Conservation (phyloP, 768 basidiomycete genomes). For the Naganishia vishniacii region DNA sequence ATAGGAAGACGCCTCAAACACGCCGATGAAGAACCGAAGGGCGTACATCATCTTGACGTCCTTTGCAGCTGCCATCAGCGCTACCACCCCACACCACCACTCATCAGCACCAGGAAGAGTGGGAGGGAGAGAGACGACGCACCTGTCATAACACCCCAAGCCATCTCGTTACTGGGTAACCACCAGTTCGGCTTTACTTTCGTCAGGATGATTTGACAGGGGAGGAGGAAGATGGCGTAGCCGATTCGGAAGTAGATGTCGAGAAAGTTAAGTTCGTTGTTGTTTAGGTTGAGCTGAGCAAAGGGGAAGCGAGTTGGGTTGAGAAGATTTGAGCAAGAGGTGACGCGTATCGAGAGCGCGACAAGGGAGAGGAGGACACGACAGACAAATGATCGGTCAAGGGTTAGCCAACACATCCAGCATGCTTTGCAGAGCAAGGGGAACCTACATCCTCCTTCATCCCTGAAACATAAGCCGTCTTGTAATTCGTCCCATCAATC, state of each 20-base stretch:
- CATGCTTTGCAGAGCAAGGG: background rate
- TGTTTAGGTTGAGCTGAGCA: constrained; percentile 28
- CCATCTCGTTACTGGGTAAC: constrained; percentile 32
- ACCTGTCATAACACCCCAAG: constrained; percentile 31
- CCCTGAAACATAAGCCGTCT: constrained; percentile 33
- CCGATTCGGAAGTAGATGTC: constrained; percentile 33
- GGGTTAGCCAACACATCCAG: no score
- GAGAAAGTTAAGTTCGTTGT: constrained; percentile 35
- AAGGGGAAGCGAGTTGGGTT: background rate
- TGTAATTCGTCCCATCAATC: constrained; percentile 34
- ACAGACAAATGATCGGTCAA: background rate
- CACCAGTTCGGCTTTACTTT: constrained; percentile 32
- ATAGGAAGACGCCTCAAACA: constrained; percentile 36
- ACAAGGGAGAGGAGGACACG: no score
- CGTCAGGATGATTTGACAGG: constrained; percentile 38
- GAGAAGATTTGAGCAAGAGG: background rate
- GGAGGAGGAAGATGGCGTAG: constrained; percentile 32
- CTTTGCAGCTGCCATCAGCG: constrained; percentile 26
- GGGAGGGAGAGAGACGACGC: background rate
- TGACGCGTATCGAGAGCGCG: no score
- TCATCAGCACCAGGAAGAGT: no score
- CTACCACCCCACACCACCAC: no score
- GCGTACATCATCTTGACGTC: constrained; percentile 29
- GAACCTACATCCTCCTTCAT: constrained; percentile 35
- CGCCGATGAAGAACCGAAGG: constrained; percentile 38